Base-by-base conservation (phyloP, 2,329 filamentous ascomycete species). In the Colletotrichum gloeosporioides region DNA sequence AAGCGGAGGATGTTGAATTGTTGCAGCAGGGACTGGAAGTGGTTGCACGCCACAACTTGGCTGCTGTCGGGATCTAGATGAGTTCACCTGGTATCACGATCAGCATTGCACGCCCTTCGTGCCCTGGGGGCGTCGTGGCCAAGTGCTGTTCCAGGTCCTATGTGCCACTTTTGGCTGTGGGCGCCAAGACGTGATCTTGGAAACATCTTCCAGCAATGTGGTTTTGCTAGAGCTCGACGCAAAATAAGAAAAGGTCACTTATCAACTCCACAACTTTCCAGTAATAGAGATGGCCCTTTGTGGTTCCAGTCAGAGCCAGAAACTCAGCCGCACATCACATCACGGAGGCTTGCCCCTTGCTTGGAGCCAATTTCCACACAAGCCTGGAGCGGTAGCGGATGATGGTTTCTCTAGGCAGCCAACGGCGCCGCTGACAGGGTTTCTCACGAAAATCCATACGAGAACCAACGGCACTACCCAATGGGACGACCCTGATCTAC, bases 341-440 rank as follows among this genome's bases (percentile, higher is more conserved):
- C 32, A 18, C 5, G 29, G 29, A 32, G 27, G 27, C 25, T 34
- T 15, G 7, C 29, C 25, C 62, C 62, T 64, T 22, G 34, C 34
- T 16, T 25, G 63, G 18, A 53, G 39, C 36, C n/a, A 32, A 53
- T 34, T 53, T 22, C 18, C 63, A 32, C 36, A 22, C 25, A 22
- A 53, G 39, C n/a, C 36, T 66, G 32, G 8, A 25, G 63, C 18
- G 62, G 22, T 13, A 63, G 31, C 27, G 39, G 62, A 49, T 25
- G 36, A 12, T 8, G 39, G 67, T 64, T 53, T 49, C 32, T 74
- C 59, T 69, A 69, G 70, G 64, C 74, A 76, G 69, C 64, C 70
- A 73, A 8, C 69, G 31, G 39, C 69, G 18, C 53, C 27, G 55
- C 27, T 29, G 25, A 49, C 73, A 76, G 57, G 69, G 69, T 39